Evolutionary conservation across 2,329 filamentous ascomycete species (phyloP).

Genomic region (Drechmeria coniospora): DNA sequence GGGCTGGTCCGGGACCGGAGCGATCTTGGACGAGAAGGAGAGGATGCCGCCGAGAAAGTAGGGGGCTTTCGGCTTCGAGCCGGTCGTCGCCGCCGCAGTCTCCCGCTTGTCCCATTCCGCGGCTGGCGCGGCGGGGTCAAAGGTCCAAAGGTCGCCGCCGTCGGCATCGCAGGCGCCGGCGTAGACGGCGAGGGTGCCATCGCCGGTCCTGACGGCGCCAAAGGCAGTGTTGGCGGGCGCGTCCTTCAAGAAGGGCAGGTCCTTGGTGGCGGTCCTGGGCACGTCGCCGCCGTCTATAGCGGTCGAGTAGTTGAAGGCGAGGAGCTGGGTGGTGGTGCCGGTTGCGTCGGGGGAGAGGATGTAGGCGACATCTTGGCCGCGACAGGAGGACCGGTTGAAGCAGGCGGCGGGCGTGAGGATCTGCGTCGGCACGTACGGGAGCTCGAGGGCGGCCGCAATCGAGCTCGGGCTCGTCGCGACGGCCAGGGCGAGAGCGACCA

Average conservation of each 20-base stretch:
- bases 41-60: conserved; percentile 41
- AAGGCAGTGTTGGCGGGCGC: conserved; percentile 40
- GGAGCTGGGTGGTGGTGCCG: conserved; percentile 32
- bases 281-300: conserved; percentile 31
- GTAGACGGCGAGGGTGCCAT: conserved; percentile 59
- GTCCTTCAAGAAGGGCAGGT: conserved; percentile 46
- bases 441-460: conserved; percentile 24
- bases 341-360: conserved; percentile 52
- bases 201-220: conserved; percentile 47
- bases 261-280: conserved; percentile 34
- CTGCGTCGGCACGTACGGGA: conserved; percentile 67
- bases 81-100: conserved; percentile 14
- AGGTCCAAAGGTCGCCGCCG: conserved; percentile 51
- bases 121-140: conserved; percentile 22
- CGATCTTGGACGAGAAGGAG: conserved; percentile 49
- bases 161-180: conserved; percentile 53
- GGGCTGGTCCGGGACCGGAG: conserved; percentile 35
- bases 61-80: conserved; percentile 17
- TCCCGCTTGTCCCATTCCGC: conserved; percentile 7
- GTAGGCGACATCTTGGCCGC: conserved; percentile 42
- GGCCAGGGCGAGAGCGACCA: conserved; percentile 2
- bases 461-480: too few relatives aligned
- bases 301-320: conserved; percentile 49
- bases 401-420: conserved; percentile 42
- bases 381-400: conserved; percentile 23